These are phyloP conservation scores for Arthroderma uncinatum DNA, from an alignment of 2,329 filamentous ascomycete species.

Conservation along the genomic window DNA sequence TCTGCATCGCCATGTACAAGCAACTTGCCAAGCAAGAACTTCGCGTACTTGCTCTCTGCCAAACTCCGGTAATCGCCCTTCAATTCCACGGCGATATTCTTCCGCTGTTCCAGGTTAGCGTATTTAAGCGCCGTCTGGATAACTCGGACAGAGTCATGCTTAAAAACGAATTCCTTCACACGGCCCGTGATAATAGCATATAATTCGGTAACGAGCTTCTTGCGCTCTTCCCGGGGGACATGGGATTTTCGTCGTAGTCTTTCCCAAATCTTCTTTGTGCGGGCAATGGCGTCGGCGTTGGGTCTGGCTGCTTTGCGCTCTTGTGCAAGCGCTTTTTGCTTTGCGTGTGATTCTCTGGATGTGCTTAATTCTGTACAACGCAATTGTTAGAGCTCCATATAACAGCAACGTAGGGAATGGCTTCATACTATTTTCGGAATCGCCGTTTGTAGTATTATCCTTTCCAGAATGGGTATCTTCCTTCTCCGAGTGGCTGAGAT, in stretches of 20 bases:
- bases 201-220: constrained; percentile 75
- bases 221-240: constrained; percentile 77
- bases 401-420: constrained; percentile 16
- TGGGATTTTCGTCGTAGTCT: constrained; percentile 84
- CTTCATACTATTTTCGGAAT: constrained; percentile 11
- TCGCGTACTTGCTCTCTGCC: constrained; percentile 91
- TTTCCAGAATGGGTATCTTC: background rate
- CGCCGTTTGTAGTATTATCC: constrained; percentile 14
- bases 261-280: constrained; percentile 97
- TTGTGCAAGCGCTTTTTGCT: constrained; percentile 77
- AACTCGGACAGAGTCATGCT: constrained; percentile 94
- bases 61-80: constrained; percentile 73
- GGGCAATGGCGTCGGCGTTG: constrained; percentile 74
- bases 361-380: constrained; percentile 47
- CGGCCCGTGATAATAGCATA: constrained; percentile 84
- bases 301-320: constrained; percentile 91
- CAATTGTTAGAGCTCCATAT: constrained; percentile 14
- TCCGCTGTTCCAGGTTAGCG: constrained; percentile 70
- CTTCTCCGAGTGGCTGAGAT: background rate
- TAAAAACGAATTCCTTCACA: constrained; percentile 92
- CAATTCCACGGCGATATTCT: constrained; percentile 75
- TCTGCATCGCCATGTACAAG: constrained; percentile 83
- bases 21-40: constrained; percentile 92
- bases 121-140: constrained; percentile 97
- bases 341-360: constrained; percentile 75